Percentiles rank a stretch among this genome's conserved stretches.
phyloP scores from a whole-genome alignment of 2,329 filamentous ascomycete genomes.

The Orbilia oligospora region DNA sequence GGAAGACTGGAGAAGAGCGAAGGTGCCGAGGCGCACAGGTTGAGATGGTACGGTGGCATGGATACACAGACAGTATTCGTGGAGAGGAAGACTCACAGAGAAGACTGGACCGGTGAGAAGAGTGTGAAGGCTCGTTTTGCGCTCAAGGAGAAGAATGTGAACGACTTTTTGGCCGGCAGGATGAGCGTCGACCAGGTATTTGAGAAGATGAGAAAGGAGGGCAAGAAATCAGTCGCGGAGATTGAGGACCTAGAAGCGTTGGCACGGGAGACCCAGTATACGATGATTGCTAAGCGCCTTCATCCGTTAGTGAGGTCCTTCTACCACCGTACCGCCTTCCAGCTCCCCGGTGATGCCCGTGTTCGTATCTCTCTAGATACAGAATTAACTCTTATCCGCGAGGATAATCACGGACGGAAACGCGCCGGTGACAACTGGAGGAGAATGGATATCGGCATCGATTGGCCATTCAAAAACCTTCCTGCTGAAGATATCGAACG shows the following conservation, averaged over 20 bases:
- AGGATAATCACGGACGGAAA: constrained; percentile 88
- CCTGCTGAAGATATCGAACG: constrained; percentile 86
- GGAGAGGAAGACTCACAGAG: constrained; percentile 96
- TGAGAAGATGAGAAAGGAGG: constrained; percentile 94
- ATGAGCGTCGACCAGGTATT: constrained; percentile 90
- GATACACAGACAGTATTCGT: constrained; percentile 94
- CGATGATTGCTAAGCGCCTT: constrained; percentile 87
- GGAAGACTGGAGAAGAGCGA: constrained; percentile 97
- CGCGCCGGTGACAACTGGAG: constrained; percentile 92
- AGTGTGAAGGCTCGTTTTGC: constrained; percentile 97
- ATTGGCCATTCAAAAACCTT: constrained; percentile 92
- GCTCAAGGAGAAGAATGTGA: constrained; percentile 97
- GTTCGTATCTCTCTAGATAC: constrained; percentile 98
- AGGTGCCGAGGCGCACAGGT: constrained; percentile 93
- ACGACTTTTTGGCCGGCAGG: constrained; percentile 86
- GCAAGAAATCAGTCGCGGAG: constrained; percentile 91
- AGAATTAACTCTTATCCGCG: constrained; percentile 92
- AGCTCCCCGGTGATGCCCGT: constrained; percentile 93
- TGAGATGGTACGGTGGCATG: constrained; percentile 99
- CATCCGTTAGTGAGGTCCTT: constrained; percentile 93
- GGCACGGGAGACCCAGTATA: constrained; percentile 93
- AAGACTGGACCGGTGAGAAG: constrained; percentile 99
- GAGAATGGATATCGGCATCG: constrained; percentile 96
- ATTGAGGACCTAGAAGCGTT: constrained; percentile 92
- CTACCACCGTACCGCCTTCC: constrained; percentile 98